Evolutionary conservation across 2,329 filamentous ascomycete genomes (phyloP).

Genomic region (Colletotrichum musicola): DNA sequence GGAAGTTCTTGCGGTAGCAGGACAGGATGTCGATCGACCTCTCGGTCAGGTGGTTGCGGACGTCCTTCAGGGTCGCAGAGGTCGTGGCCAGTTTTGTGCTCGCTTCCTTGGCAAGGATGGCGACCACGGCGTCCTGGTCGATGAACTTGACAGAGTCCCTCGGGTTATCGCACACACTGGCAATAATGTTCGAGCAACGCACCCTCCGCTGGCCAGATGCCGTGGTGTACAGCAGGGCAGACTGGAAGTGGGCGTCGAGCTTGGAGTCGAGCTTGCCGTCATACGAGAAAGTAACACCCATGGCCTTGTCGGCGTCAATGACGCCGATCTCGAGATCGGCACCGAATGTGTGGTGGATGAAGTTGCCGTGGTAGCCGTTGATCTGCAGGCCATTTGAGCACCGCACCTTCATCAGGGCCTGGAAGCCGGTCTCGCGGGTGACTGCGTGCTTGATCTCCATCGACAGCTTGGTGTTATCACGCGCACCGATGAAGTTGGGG

Average conservation of each 20-base stretch:
- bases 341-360: slow-evolving; percentile 94
- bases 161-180: slow-evolving; percentile 87
- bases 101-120: slow-evolving; percentile 92
- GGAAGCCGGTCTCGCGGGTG: slow-evolving; percentile 91
- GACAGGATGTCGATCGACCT: slow-evolving; percentile 94
- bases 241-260: slow-evolving; percentile 97
- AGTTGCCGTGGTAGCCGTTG: slow-evolving; percentile 94
- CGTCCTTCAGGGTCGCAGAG: slow-evolving; percentile 84
- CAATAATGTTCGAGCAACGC: slow-evolving; percentile 92
- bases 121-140: slow-evolving; percentile 93
- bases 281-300: slow-evolving; percentile 92
- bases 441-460: slow-evolving; percentile 89
- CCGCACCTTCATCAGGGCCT: slow-evolving; percentile 97
- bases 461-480: slow-evolving; percentile 86
- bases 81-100: slow-evolving; percentile 81
- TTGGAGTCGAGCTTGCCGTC: slow-evolving; percentile 98
- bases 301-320: slow-evolving; percentile 92
- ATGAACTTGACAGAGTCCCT: slow-evolving; percentile 91
- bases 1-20: slow-evolving; percentile 92
- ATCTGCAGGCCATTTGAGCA: slow-evolving; percentile 97
- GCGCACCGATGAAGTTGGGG: slow-evolving; percentile 91
- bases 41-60: slow-evolving; percentile 85
- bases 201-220: slow-evolving; percentile 90
- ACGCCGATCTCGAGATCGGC: slow-evolving; percentile 94
- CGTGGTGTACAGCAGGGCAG: slow-evolving; percentile 93